These are phyloP conservation scores for Trichoderma pleuroti DNA, from an alignment of 2,329 filamentous ascomycete species.

Conservation along the genomic window DNA sequence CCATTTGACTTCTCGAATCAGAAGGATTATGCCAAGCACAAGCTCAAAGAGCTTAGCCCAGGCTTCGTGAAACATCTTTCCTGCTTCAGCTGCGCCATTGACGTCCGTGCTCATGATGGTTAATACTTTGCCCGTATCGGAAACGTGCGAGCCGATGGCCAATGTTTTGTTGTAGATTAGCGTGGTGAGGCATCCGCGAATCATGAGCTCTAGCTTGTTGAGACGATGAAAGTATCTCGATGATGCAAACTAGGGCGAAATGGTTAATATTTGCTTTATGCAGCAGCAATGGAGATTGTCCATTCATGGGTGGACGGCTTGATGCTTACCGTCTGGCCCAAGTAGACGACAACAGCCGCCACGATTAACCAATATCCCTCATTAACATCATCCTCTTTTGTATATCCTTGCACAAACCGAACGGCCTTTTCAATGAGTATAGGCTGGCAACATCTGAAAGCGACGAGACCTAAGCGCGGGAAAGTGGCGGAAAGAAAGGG, in stretches of 20 bases:
- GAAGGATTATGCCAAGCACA: slow-evolving; percentile 36
- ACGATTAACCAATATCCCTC: slow-evolving; percentile 32
- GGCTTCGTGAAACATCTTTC: slow-evolving; percentile 40
- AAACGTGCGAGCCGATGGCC: slow-evolving; percentile 20
- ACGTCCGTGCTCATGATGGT: slow-evolving; percentile 43
- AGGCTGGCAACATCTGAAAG: slow-evolving; percentile 41
- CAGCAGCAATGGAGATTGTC: neutral
- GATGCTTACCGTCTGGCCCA: slow-evolving; percentile 34
- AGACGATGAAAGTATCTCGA: slow-evolving; percentile 31
- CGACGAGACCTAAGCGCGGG: slow-evolving; percentile 36
- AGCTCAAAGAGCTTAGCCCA: slow-evolving; percentile 44
- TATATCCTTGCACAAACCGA: slow-evolving; percentile 32
- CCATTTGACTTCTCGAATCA: slow-evolving; percentile 41
- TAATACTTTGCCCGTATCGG: slow-evolving; percentile 33
- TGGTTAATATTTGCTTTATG: neutral
- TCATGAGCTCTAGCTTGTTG: slow-evolving; percentile 34
- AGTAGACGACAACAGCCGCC: slow-evolving; percentile 33
- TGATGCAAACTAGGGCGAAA: slow-evolving; percentile 29
- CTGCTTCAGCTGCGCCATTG: slow-evolving; percentile 31
- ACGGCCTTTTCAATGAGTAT: slow-evolving; percentile 39
- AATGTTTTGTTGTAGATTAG: slow-evolving; percentile 36
- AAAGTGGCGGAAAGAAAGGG: slow-evolving; percentile 32
- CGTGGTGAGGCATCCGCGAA: slow-evolving; percentile 34
- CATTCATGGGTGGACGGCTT: neutral
- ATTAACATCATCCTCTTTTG: slow-evolving; percentile 18